Conservation (phyloP, 2,329 filamentous ascomycete genomes). For the Cladophialophora exuberans region DNA sequence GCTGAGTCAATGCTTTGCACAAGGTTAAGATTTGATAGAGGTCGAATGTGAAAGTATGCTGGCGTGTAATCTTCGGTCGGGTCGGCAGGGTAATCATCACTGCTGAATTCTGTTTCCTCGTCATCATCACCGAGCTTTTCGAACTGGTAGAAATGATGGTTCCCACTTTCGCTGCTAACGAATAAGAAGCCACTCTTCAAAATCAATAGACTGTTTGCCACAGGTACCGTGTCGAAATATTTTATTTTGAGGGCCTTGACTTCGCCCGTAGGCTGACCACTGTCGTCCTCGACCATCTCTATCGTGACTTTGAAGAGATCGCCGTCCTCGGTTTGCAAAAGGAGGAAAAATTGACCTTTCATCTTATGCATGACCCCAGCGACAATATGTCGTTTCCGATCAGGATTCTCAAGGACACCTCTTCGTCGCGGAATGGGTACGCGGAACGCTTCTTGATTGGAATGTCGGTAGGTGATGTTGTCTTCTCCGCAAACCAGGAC, state of each 20-base stretch:
- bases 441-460: slow-evolving; percentile 86
- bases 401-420: slow-evolving; percentile 88
- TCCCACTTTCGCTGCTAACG: slow-evolving; percentile 87
- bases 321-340: slow-evolving; percentile 95
- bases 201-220: slow-evolving; percentile 86
- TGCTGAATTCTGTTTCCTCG: slow-evolving; percentile 82
- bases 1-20: slow-evolving; percentile 85
- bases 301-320: slow-evolving; percentile 96
- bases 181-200: slow-evolving; percentile 95
- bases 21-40: slow-evolving; percentile 78
- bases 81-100: slow-evolving; percentile 80
- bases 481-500: slow-evolving; percentile 94
- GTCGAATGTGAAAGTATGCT: slow-evolving; percentile 81
- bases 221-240: slow-evolving; percentile 94
- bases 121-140: slow-evolving; percentile 96
- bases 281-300: slow-evolving; percentile 82
- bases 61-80: slow-evolving; percentile 72
- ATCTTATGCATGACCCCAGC: slow-evolving; percentile 97
- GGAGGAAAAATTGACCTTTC: slow-evolving; percentile 95
- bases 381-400: slow-evolving; percentile 83
- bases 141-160: slow-evolving; percentile 95
- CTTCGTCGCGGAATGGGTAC: slow-evolving; percentile 85
- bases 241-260: slow-evolving; percentile 87
- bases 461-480: slow-evolving; percentile 95
- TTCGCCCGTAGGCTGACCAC: slow-evolving; percentile 77